Percentiles rank a stretch among this genome's conserved stretches.
phyloP scores from a whole-genome alignment of 345 rosid genomes.

The Populus simonii region DNA sequence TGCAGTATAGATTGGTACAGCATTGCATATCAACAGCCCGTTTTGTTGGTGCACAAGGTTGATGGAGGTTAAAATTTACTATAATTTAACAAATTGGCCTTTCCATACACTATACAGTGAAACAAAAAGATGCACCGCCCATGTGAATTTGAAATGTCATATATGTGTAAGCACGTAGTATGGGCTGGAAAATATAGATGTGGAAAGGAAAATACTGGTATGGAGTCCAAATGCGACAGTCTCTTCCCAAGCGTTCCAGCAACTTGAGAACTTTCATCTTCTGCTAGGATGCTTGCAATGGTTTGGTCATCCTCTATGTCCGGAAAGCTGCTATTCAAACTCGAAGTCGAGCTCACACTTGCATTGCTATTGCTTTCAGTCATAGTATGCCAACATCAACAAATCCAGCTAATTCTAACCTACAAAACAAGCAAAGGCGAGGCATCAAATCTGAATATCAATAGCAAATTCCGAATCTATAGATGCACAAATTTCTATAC shows the following conservation, averaged over 20 bases:
- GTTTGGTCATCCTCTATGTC: slow-evolving; percentile 86
- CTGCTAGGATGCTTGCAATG: slow-evolving; percentile 69
- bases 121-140: neutral
- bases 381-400: slow-evolving; percentile 33
- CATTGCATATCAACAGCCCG: neutral
- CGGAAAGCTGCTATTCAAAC: slow-evolving; percentile 64
- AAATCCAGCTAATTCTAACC: neutral
- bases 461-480: neutral
- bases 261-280: slow-evolving; percentile 48
- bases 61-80: neutral
- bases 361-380: slow-evolving; percentile 45
- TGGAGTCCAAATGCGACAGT: slow-evolving; percentile 83
- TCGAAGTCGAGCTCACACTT: slow-evolving; percentile 78
- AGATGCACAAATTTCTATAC: neutral
- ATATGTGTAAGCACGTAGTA: neutral
- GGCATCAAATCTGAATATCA: neutral
- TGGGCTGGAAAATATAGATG: neutral
- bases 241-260: slow-evolving; percentile 69
- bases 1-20: neutral
- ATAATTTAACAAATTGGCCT: neutral
- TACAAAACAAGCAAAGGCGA: neutral
- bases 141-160: neutral
- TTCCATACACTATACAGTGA: neutral
- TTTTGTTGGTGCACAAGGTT: neutral
- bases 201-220: slow-evolving; percentile 55